Conservation (phyloP, 257 asterid genomes). For the Ophiorrhiza pumila region DNA sequence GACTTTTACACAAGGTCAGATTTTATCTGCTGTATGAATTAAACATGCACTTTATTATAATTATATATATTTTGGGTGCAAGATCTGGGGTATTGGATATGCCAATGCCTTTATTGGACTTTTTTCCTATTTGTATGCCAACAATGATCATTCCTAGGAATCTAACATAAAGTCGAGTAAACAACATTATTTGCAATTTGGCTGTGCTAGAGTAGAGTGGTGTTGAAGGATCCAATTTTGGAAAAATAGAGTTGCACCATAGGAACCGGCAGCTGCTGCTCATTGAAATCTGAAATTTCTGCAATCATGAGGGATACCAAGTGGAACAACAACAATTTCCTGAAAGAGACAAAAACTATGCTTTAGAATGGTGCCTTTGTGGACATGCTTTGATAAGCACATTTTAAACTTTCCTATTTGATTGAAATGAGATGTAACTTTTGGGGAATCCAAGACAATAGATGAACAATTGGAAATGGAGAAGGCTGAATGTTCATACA, state of each 20-base stretch:
- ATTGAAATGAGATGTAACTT: neutral
- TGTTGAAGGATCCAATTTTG: neutral
- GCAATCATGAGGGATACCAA: neutral
- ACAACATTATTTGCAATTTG: neutral
- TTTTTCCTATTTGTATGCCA: neutral
- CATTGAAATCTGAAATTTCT: neutral
- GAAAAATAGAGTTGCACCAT: neutral
- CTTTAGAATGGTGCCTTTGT: neutral
- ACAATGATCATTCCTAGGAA: neutral
- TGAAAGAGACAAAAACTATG: neutral
- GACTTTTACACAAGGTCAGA: constrained; percentile 53
- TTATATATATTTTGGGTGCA: neutral
- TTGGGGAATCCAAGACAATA: neutral
- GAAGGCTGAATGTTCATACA: neutral
- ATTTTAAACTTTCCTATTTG: neutral
- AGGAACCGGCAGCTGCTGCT: neutral
- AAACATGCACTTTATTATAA: neutral
- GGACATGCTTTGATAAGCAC: neutral
- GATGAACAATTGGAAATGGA: neutral
- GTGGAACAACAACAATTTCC: neutral
- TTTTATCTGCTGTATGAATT: neutral
- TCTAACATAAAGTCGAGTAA: neutral
- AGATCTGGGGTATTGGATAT: neutral
- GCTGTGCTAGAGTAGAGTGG: neutral
- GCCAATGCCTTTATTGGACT: neutral